Evolutionary conservation across 2,329 filamentous ascomycete genomes (phyloP).

Genomic region (Colletotrichum zoysiae): DNA sequence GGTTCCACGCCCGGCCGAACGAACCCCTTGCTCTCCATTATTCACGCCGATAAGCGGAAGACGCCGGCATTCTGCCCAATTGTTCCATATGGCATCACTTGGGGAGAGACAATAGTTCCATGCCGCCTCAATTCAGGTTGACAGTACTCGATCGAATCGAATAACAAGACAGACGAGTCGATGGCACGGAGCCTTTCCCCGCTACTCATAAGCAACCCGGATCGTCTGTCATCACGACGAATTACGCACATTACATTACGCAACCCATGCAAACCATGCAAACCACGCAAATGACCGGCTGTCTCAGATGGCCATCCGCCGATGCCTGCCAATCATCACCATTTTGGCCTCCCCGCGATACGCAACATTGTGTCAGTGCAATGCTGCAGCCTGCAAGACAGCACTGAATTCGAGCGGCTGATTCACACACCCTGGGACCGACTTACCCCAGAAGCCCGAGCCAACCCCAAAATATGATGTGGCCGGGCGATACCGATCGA

Average conservation of each 20-base stretch:
- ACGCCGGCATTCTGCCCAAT: neutral
- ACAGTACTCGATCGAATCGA: conserved; percentile 1
- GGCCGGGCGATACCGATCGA: conserved; percentile 27
- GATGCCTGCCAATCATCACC: conserved; percentile 6
- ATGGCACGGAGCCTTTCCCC: conserved; percentile 18
- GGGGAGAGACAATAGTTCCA: neutral
- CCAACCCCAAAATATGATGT: conserved; percentile 12
- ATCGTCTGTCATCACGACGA: conserved; percentile 5
- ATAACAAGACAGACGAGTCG: conserved; percentile 9
- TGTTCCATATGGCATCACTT: neutral
- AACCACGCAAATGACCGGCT: conserved; percentile 1
- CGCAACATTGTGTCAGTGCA: conserved; percentile 18
- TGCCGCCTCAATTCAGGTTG: conserved; percentile 18
- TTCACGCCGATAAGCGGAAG: neutral
- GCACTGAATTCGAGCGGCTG: conserved; percentile 24
- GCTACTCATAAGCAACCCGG: conserved; percentile 16
- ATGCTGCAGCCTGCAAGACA: conserved; percentile 10
- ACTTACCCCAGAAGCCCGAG: conserved; percentile 14
- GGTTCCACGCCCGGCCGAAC: conserved; percentile 18
- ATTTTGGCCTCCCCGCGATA: conserved; percentile 3
- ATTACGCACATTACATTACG: neutral
- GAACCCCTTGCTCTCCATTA: neutral
- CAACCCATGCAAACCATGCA: neutral
- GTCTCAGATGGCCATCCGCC: neutral
- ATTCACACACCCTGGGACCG: conserved; percentile 19